A percentile compares a stretch with the other conserved stretches of the same genome.
phyloP scores from a whole-genome alignment of 345 rosid species.

The Laguncularia racemosa region DNA sequence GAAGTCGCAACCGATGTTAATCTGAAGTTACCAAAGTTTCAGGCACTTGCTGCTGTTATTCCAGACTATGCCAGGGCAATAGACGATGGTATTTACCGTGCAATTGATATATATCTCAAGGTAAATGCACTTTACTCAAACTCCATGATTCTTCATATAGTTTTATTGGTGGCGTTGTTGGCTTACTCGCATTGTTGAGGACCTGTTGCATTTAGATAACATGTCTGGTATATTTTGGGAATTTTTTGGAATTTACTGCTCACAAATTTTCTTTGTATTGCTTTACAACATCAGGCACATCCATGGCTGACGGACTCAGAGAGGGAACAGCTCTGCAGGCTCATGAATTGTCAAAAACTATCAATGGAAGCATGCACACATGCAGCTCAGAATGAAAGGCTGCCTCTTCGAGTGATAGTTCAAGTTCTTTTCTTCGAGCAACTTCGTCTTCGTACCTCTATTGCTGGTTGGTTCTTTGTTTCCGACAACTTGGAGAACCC shows the following conservation, averaged over 20 bases:
- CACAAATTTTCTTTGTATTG: not conserved
- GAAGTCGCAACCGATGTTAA: constrained; percentile 42
- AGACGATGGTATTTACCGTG: constrained; percentile 38
- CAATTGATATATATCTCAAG: constrained; percentile 17
- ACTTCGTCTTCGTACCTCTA: constrained; percentile 71
- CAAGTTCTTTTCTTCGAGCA: constrained; percentile 94
- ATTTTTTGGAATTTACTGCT: too few species aligned
- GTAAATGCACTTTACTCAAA: too few species aligned
- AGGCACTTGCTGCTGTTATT: constrained; percentile 27
- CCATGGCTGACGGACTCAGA: constrained; percentile 82
- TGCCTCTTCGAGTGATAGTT: constrained; percentile 77
- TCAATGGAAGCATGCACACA: constrained; percentile 90
- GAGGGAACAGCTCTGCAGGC: constrained; percentile 69
- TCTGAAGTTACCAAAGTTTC: constrained; percentile 29
- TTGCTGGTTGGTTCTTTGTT: constrained; percentile 65
- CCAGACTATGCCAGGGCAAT: constrained; percentile 34
- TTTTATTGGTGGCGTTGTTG: too few species aligned
- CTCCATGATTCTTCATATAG: too few species aligned
- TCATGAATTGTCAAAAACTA: constrained; percentile 88
- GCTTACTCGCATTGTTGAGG: too few species aligned
- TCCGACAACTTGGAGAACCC: constrained; percentile 54
- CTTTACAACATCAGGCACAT: constrained; percentile 56
- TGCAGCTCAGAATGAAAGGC: constrained; percentile 90
- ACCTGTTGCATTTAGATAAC: too few species aligned
- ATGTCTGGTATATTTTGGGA: too few species aligned